Percentiles rank a stretch among this genome's conserved stretches.
Conservation (phyloP, 139 green algal genomes). For the Micractinium conductrix region DNA sequence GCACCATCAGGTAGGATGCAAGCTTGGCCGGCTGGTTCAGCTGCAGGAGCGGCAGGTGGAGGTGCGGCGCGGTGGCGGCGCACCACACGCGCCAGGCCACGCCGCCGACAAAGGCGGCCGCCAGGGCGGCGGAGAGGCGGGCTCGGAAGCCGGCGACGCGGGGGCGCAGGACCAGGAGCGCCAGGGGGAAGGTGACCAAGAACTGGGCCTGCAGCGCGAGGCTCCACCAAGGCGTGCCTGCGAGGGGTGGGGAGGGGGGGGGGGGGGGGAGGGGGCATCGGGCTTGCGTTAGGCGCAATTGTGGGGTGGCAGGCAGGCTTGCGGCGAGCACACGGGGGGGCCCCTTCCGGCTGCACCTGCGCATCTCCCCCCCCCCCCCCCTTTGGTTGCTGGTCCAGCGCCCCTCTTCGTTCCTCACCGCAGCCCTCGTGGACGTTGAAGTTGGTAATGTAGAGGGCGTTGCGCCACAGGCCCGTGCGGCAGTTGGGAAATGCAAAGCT, state of each 20-base stretch:
- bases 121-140: neutral
- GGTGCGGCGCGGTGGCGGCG: neutral
- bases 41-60: neutral
- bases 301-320: neutral
- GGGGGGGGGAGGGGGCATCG: neutral
- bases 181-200: neutral
- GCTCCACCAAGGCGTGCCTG: slow-evolving; percentile 6
- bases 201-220: slow-evolving; percentile 3
- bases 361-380: neutral
- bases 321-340: neutral
- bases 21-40: neutral
- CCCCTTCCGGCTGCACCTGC: neutral
- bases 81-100: neutral
- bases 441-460: neutral
- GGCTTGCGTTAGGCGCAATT: neutral
- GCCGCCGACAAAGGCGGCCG: neutral
- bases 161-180: slow-evolving; percentile 10
- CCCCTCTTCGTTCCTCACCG: neutral
- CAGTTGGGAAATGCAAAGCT: neutral
- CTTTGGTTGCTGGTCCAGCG: too few relatives aligned
- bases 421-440: neutral
- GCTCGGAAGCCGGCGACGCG: neutral
- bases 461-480: neutral
- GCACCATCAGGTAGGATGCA: neutral
- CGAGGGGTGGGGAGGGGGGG: neutral